These are phyloP conservation scores for Globisporangium paroecandrum DNA, from an alignment of 352 stramenopile species.

Conservation along the genomic window DNA sequence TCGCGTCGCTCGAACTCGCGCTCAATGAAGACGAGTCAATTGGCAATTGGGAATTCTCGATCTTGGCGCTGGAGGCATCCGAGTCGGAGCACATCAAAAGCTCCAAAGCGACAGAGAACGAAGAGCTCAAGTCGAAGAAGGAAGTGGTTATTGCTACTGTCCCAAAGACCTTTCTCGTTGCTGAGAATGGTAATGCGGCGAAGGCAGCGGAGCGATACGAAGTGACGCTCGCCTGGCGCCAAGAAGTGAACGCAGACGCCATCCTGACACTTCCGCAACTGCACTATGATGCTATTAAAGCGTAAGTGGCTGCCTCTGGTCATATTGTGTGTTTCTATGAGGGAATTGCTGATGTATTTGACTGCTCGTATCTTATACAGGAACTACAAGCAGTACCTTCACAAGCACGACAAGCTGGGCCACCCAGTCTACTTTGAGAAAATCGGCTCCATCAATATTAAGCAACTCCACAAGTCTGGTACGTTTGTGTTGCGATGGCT, in stretches of 20 bases:
- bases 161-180: conserved; percentile 57
- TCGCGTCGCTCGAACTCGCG: conserved; percentile 3
- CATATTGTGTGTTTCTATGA: background rate
- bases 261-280: conserved; percentile 59
- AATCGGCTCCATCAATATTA: conserved; percentile 79
- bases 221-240: conserved; percentile 63
- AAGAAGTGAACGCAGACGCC: conserved; percentile 66
- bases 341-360: conserved; percentile 4
- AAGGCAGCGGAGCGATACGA: conserved; percentile 68
- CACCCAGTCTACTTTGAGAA: conserved; percentile 84
- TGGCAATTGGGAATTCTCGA: conserved; percentile 60
- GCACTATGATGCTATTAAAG: conserved; percentile 69
- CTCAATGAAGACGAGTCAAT: conserved; percentile 19
- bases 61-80: conserved; percentile 57
- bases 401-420: conserved; percentile 78
- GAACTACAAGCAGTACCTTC: conserved; percentile 73
- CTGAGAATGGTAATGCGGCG: conserved; percentile 57
- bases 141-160: conserved; percentile 7
- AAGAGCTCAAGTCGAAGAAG: conserved; percentile 12
- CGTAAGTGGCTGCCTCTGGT: conserved; percentile 25
- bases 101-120: background rate
- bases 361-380: conserved; percentile 25
- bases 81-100: conserved; percentile 37
- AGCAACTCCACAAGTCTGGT: conserved; percentile 64
- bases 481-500: background rate